A percentile compares a stretch with the other conserved stretches of the same genome.
Conservation (phyloP, 2,329 filamentous ascomycete genomes). For the Colletotrichum agaves region DNA sequence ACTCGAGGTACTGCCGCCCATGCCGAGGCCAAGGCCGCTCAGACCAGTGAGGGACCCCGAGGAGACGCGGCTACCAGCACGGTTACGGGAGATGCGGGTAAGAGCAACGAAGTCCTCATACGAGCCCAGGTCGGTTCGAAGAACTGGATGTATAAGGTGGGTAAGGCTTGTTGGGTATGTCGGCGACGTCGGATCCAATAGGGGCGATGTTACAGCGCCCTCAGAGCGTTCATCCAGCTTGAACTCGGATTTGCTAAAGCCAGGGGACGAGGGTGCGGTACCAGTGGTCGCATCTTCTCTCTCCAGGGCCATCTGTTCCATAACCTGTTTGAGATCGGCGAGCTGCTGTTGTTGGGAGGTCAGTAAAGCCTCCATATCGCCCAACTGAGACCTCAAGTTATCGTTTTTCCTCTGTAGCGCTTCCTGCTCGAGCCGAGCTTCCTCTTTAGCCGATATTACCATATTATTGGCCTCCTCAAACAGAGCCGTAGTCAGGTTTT, state of each 20-base stretch:
- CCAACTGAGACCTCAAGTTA: slow-evolving; percentile 84
- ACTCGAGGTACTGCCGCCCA: slow-evolving; percentile 59
- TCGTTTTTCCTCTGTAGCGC: slow-evolving; percentile 85
- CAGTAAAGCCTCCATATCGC: slow-evolving; percentile 86
- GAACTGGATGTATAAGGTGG: slow-evolving; percentile 83
- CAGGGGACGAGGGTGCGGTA: slow-evolving; percentile 86
- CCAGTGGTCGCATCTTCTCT: slow-evolving; percentile 77
- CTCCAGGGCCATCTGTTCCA: slow-evolving; percentile 85
- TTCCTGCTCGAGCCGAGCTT: slow-evolving; percentile 87
- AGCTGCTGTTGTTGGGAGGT: slow-evolving; percentile 94
- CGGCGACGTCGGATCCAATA: slow-evolving; percentile 59
- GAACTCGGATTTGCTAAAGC: slow-evolving; percentile 74
- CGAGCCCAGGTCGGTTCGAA: slow-evolving; percentile 82
- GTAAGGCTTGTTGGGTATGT: slow-evolving; percentile 78
- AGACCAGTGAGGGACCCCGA: slow-evolving; percentile 71
- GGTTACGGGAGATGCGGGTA: slow-evolving; percentile 72
- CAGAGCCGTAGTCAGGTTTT: slow-evolving; percentile 89
- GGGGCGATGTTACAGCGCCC: slow-evolving; percentile 48
- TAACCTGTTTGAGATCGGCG: slow-evolving; percentile 87
- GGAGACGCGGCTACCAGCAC: slow-evolving; percentile 72
- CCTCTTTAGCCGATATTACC: slow-evolving; percentile 91
- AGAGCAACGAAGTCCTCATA: slow-evolving; percentile 89
- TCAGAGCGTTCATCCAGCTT: slow-evolving; percentile 57
- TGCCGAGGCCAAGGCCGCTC: slow-evolving; percentile 55
- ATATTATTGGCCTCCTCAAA: slow-evolving; percentile 99